Percentiles rank a stretch among this genome's conserved stretches.
phyloP scores from a whole-genome alignment of 306 rosid genomes.

The Pueraria montana region DNA sequence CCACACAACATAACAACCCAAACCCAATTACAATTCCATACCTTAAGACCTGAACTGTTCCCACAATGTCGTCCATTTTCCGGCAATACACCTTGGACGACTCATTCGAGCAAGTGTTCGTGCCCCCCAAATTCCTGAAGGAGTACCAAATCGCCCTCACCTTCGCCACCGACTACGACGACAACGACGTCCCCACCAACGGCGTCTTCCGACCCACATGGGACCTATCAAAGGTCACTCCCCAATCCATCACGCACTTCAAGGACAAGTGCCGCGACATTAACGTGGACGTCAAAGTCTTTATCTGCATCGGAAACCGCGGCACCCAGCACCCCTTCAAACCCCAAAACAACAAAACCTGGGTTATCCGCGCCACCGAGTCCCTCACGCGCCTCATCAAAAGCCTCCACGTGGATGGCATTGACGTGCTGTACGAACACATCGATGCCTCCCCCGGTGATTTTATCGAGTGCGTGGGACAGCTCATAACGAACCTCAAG shows the following conservation, averaged over 20 bases:
- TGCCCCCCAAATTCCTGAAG: slow-evolving; percentile 27
- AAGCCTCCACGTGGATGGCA: slow-evolving; percentile 41
- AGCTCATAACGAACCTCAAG: slow-evolving; percentile 47
- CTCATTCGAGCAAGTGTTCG: slow-evolving; percentile 50
- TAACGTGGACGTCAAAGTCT: slow-evolving; percentile 45
- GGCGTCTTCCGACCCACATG: slow-evolving; percentile 46
- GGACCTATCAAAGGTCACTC: slow-evolving; percentile 48
- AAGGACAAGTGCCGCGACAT: not conserved
- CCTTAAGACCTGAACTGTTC: not conserved
- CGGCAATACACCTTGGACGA: slow-evolving; percentile 59
- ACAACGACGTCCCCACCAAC: slow-evolving; percentile 13
- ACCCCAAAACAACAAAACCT: not conserved
- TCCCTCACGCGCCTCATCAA: slow-evolving; percentile 47
- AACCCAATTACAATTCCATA: no score
- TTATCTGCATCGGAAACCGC: slow-evolving; percentile 49
- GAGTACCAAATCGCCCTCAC: slow-evolving; percentile 57
- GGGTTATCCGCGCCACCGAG: slow-evolving; percentile 50
- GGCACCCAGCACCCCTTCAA: slow-evolving; percentile 35
- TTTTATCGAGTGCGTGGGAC: slow-evolving; percentile 44
- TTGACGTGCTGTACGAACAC: slow-evolving; percentile 48
- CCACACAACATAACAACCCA: not conserved
- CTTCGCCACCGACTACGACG: slow-evolving; percentile 53
- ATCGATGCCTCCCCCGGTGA: slow-evolving; percentile 35
- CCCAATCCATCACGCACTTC: slow-evolving; percentile 34
- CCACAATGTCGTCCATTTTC: slow-evolving; percentile 43